Conservation (phyloP, 2,329 filamentous ascomycete species). For the Ophiocordyceps camponoti-saundersi region DNA sequence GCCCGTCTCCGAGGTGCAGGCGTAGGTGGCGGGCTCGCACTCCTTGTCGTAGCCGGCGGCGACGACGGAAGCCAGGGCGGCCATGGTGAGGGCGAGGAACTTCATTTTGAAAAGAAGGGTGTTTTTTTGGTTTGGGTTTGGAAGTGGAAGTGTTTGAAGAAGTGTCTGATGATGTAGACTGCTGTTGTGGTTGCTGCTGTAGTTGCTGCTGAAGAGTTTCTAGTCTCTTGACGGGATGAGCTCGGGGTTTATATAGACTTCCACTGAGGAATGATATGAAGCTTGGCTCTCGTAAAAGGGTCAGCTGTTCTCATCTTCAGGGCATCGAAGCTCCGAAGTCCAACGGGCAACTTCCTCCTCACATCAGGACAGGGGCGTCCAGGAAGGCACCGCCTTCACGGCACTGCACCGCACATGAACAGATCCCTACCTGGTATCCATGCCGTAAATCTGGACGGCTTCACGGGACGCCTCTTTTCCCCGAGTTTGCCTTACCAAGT, state of each 20-base stretch:
- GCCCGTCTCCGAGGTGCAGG: conserved; percentile 9
- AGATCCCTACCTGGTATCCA: neutral
- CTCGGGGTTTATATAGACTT: neutral
- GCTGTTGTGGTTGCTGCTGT: neutral
- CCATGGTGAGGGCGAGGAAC: conserved; percentile 11
- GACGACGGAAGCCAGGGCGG: conserved; percentile 5
- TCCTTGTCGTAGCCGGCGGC: conserved; percentile 2
- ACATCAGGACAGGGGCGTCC: too few species aligned
- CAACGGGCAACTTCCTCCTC: neutral
- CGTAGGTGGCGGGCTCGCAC: conserved; percentile 19
- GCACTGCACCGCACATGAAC: neutral
- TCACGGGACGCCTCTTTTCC: too few species aligned
- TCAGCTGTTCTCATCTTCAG: neutral
- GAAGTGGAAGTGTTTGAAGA: neutral
- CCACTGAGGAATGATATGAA: neutral
- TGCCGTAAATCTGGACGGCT: too few species aligned
- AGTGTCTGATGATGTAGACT: neutral
- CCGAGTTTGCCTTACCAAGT: neutral
- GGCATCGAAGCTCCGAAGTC: neutral
- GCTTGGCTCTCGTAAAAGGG: neutral
- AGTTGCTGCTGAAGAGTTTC: neutral
- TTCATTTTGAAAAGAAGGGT: conserved; percentile 11
- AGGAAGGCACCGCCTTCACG: too few species aligned
- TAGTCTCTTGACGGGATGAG: neutral
- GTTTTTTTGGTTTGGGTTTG: neutral